These are phyloP conservation scores for Niveomyces coronatus DNA, from an alignment of 2,329 filamentous ascomycete species.

Conservation along the genomic window DNA sequence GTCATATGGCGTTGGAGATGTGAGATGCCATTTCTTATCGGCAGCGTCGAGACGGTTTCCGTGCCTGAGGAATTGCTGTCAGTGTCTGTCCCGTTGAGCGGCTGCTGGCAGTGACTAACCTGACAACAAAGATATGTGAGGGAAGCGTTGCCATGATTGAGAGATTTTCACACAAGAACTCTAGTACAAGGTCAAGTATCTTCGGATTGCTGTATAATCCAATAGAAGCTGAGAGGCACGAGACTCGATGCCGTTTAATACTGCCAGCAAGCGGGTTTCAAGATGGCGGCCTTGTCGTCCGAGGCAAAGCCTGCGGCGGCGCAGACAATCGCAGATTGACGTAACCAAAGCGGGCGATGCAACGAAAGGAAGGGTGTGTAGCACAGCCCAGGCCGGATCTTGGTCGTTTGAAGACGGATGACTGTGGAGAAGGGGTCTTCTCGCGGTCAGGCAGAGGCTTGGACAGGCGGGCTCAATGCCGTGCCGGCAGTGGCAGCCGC, in stretches of 20 bases:
- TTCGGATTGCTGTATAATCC: no score
- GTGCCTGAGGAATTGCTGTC: slow-evolving; percentile 46
- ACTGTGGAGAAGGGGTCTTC: no score
- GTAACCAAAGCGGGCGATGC: slow-evolving; percentile 1
- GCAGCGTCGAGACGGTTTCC: slow-evolving; percentile 89
- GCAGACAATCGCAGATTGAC: not conserved
- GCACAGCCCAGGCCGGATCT: not conserved
- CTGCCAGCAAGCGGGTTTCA: not conserved
- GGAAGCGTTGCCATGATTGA: slow-evolving; percentile 30
- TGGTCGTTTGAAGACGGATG: not conserved
- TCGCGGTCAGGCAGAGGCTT: no score
- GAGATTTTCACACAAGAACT: not conserved
- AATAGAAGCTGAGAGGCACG: not conserved
- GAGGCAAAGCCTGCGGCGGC: slow-evolving; percentile 1
- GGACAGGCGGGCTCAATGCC: not conserved
- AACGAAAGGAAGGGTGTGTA: not conserved
- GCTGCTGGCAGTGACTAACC: slow-evolving; percentile 21
- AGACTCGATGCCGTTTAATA: not conserved
- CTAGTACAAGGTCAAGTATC: not conserved
- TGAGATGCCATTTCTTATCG: slow-evolving; percentile 90
- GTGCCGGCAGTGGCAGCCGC: not conserved
- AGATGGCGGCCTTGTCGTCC: no score
- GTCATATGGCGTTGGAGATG: slow-evolving; percentile 89
- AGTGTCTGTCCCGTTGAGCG: slow-evolving; percentile 1
- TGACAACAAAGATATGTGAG: slow-evolving; percentile 34